Evolutionary conservation across 1,284 basidiomycete species (phyloP).

Genomic region (Ganoderma sp.): DNA sequence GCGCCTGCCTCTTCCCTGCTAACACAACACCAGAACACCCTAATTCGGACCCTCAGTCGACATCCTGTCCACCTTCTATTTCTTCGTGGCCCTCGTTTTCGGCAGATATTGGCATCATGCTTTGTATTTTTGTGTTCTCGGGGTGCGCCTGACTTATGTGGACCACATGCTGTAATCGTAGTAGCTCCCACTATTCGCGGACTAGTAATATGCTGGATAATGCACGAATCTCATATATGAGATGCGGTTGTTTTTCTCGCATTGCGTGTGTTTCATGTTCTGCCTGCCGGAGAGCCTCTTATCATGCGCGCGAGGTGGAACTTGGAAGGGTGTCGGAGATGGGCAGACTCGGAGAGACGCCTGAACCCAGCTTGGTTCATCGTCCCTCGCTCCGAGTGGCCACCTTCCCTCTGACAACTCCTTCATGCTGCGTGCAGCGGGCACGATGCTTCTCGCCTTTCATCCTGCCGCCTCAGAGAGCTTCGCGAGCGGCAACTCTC

Average conservation of each 20-base stretch:
- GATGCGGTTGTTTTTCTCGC: background rate
- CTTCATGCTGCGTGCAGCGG: background rate
- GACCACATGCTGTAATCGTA: constrained; percentile 19
- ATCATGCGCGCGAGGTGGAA: background rate
- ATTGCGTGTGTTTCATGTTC: background rate
- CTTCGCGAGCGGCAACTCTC: background rate
- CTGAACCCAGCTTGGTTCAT: background rate
- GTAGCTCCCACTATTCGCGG: constrained; percentile 20
- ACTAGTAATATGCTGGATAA: constrained; percentile 21
- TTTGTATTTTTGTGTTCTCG: constrained; percentile 16
- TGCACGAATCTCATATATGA: background rate
- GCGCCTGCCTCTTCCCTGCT: constrained; percentile 1
- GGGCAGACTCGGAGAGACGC: background rate
- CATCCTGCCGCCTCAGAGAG: background rate
- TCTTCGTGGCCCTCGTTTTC: constrained; percentile 17
- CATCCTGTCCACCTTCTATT: background rate
- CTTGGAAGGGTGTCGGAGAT: background rate
- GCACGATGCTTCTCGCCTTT: background rate
- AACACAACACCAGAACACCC: background rate
- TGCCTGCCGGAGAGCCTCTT: background rate
- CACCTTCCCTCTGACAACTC: background rate
- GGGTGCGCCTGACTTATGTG: constrained; percentile 18
- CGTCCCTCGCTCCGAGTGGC: background rate
- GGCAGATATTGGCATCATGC: constrained; percentile 14
- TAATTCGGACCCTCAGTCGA: background rate